Conservation (phyloP, 306 rosid genomes). For the Abrus pulchellus region DNA sequence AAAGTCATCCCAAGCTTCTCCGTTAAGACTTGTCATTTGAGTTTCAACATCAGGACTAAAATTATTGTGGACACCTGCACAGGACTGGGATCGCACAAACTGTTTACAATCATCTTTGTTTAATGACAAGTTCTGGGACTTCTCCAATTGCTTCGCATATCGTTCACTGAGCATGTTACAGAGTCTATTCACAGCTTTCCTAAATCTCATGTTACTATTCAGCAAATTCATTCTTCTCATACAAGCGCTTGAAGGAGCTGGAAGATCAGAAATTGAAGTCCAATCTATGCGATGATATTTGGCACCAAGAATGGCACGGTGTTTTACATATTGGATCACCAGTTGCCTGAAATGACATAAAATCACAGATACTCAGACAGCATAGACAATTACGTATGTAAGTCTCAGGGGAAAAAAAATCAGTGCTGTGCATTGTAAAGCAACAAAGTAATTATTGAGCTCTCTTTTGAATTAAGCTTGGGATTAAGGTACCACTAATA, state of each 20-base stretch:
- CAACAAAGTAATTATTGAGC: not conserved
- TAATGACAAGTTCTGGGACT: conserved; percentile 53
- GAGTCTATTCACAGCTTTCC: conserved; percentile 82
- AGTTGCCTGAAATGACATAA: conserved; percentile 69
- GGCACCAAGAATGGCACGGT: conserved; percentile 83
- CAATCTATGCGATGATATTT: conserved; percentile 77
- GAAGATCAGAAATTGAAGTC: conserved; percentile 78
- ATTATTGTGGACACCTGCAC: conserved; percentile 46
- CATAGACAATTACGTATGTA: conserved; percentile 26
- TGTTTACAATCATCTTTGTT: conserved; percentile 60
- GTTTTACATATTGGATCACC: conserved; percentile 84
- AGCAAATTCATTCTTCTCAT: conserved; percentile 76
- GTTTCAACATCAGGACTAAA: conserved; percentile 42
- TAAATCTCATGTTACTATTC: conserved; percentile 62
- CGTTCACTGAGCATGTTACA: conserved; percentile 82
- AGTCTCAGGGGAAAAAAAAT: conserved; percentile 22
- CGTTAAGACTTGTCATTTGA: conserved; percentile 52
- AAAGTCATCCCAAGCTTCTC: conserved; percentile 88
- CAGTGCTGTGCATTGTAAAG: conserved; percentile 25
- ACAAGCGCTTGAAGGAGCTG: conserved; percentile 77
- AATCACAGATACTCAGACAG: conserved; percentile 42
- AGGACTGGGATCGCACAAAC: conserved; percentile 52
- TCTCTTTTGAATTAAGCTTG: conserved; percentile 13
- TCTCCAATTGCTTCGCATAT: conserved; percentile 69
- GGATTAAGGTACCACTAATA: not conserved